phyloP scores from a whole-genome alignment of 2,329 filamentous ascomycete genomes.

The Colletotrichum caudatum region DNA sequence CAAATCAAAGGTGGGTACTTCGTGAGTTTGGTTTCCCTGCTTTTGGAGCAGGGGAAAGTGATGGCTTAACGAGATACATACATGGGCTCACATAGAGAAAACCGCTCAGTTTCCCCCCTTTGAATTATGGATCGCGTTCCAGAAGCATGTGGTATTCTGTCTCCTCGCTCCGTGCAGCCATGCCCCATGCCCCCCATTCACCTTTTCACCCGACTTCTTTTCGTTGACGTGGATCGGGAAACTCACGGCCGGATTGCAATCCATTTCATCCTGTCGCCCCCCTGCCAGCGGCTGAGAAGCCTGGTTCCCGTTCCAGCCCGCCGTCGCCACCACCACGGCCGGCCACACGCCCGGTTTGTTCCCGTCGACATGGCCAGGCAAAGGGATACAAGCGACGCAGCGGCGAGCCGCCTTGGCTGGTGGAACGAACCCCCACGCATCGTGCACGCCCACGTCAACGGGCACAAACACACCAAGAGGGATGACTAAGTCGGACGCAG shows the following conservation, averaged over 20 bases:
- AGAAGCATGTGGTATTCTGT: conserved; percentile 9
- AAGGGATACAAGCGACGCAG: background rate
- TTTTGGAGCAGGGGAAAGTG: background rate
- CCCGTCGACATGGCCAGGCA: conserved; percentile 16
- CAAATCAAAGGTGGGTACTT: conserved; percentile 6
- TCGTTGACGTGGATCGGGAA: conserved; percentile 34
- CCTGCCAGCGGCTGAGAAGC: conserved; percentile 6
- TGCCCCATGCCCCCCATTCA: conserved; percentile 21
- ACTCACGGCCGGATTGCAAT: conserved; percentile 14
- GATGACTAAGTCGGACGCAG: background rate
- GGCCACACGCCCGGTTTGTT: conserved; percentile 10
- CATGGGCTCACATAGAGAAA: conserved; percentile 1
- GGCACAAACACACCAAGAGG: background rate
- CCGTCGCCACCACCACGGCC: background rate
- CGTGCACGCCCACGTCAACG: background rate
- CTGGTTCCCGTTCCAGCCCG: background rate
- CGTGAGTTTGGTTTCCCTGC: conserved; percentile 17
- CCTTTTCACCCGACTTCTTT: conserved; percentile 37
- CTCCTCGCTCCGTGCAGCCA: conserved; percentile 6
- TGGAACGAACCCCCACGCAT: conserved; percentile 37
- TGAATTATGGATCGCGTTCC: conserved; percentile 15
- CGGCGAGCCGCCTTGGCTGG: conserved; percentile 1
- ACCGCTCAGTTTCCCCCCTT: background rate
- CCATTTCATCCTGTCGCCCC: background rate
- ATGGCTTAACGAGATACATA: conserved; percentile 6